Percentiles rank a stretch among this genome's conserved stretches.
phyloP scores from a whole-genome alignment of 805 yeast genomes.

The Zygosaccharomyces bisporus region DNA sequence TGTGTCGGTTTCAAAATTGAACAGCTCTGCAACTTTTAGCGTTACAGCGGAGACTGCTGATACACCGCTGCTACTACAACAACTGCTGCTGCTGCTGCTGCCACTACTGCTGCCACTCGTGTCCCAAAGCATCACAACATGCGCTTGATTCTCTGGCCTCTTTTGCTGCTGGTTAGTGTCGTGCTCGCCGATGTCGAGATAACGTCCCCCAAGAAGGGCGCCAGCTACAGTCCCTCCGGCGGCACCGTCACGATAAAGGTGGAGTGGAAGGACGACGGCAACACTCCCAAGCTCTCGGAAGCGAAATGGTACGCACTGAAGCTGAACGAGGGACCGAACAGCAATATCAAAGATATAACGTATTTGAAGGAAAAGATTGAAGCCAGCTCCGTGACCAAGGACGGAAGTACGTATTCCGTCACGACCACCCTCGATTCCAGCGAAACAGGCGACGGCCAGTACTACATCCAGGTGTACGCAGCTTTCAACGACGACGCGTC shows the following conservation, averaged over 20 bases:
- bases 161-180: slow-evolving; percentile 15
- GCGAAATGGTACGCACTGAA: slow-evolving; percentile 47
- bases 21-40: not conserved
- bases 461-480: slow-evolving; percentile 67
- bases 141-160: slow-evolving; percentile 26
- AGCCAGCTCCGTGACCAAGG: slow-evolving; percentile 25
- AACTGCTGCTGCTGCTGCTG: no score
- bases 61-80: no score
- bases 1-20: not conserved
- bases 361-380: slow-evolving; percentile 33
- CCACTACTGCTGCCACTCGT: no score
- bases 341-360: slow-evolving; percentile 41
- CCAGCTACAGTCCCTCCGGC: slow-evolving; percentile 23
- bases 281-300: slow-evolving; percentile 43
- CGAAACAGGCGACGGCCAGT: slow-evolving; percentile 60
- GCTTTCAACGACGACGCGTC: slow-evolving; percentile 27
- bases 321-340: slow-evolving; percentile 67
- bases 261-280: slow-evolving; percentile 57
- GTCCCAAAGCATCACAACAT: no score
- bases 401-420: slow-evolving; percentile 33
- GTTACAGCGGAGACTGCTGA: not conserved
- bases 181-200: slow-evolving; percentile 30
- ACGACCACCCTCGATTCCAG: slow-evolving; percentile 43
- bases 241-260: slow-evolving; percentile 32
- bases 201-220: slow-evolving; percentile 24